A percentile compares a stretch with the other conserved stretches of the same genome.
phyloP scores from a whole-genome alignment of 768 basidiomycete species.

The Suillus brevipes region DNA sequence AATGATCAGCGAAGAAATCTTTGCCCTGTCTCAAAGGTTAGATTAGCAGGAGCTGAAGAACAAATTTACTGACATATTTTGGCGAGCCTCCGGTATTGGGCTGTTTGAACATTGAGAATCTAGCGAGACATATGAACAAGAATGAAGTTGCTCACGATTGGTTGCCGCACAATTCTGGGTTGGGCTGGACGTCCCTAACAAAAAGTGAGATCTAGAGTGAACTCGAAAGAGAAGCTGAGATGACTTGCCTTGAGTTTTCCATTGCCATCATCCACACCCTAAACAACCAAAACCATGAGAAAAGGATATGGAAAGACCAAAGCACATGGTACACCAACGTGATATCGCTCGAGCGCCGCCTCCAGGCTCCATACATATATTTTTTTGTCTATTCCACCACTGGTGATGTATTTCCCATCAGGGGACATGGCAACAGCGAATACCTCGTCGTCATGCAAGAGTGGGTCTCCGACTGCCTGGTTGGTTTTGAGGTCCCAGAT shows the following conservation, averaged over 20 bases:
- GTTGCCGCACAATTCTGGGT: not conserved
- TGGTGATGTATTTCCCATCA: slow-evolving; percentile 79
- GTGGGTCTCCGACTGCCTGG: slow-evolving; percentile 28
- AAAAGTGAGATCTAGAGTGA: not conserved
- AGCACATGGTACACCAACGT: not conserved
- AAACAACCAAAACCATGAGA: not conserved
- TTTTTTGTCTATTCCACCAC: slow-evolving; percentile 74
- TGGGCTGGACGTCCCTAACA: not conserved
- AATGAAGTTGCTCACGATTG: not conserved
- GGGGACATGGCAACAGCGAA: slow-evolving; percentile 75
- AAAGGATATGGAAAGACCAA: not conserved
- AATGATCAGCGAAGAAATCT: not conserved
- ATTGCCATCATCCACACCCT: not conserved
- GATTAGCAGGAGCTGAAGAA: not conserved
- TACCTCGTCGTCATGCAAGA: slow-evolving; percentile 81
- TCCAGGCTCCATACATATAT: slow-evolving; percentile 82
- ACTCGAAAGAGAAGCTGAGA: not conserved
- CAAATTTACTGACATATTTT: not conserved
- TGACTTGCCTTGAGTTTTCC: not conserved
- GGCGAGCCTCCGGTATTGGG: not conserved
- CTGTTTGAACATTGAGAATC: not conserved
- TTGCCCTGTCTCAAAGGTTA: not conserved
- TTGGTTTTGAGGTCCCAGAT: not conserved
- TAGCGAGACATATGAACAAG: not conserved
- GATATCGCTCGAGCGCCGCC: not conserved